Conservation (phyloP, 176 grass and related monocot genomes). For the Paspalum vaginatum region DNA sequence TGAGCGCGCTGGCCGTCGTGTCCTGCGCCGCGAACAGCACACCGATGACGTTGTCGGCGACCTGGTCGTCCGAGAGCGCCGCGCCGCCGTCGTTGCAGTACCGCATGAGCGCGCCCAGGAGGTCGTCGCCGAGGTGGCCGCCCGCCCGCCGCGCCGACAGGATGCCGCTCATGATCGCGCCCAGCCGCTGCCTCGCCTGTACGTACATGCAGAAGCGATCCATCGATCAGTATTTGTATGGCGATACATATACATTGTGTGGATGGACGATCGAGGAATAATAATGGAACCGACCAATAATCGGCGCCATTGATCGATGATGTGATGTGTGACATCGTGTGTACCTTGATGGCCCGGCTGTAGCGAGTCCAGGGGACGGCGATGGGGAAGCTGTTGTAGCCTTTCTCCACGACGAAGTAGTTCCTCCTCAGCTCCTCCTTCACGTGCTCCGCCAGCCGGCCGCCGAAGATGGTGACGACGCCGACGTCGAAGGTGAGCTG, state of each 20-base stretch:
- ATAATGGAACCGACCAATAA: too few species aligned
- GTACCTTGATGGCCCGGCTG: constrained; percentile 64
- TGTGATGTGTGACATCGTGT: too few species aligned
- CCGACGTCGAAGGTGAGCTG: constrained; percentile 71
- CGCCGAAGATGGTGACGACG: constrained; percentile 53
- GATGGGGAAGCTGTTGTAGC: constrained; percentile 71
- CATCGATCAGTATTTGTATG: too few species aligned
- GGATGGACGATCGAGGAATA: too few species aligned
- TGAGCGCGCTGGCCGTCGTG: constrained; percentile 72
- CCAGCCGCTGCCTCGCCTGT: constrained; percentile 55
- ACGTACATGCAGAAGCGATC: background rate
- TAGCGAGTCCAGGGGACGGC: constrained; percentile 44
- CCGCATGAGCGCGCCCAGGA: constrained; percentile 49
- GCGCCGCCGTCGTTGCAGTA: constrained; percentile 39
- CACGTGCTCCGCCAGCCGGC: constrained; percentile 9
- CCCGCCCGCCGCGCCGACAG: constrained; percentile 10
- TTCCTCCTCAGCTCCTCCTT: constrained; percentile 49
- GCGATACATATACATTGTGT: too few species aligned
- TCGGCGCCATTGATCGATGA: too few species aligned
- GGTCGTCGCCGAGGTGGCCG: background rate
- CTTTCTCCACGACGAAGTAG: constrained; percentile 57
- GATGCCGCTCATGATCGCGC: constrained; percentile 37
- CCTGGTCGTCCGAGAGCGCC: constrained; percentile 53
- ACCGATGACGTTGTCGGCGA: constrained; percentile 65
- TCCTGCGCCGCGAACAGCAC: constrained; percentile 74